A percentile compares a stretch with the other conserved stretches of the same genome.
Evolutionary conservation across 352 stramenopile species (phyloP).

Genomic region (Ophiocytium majus): DNA sequence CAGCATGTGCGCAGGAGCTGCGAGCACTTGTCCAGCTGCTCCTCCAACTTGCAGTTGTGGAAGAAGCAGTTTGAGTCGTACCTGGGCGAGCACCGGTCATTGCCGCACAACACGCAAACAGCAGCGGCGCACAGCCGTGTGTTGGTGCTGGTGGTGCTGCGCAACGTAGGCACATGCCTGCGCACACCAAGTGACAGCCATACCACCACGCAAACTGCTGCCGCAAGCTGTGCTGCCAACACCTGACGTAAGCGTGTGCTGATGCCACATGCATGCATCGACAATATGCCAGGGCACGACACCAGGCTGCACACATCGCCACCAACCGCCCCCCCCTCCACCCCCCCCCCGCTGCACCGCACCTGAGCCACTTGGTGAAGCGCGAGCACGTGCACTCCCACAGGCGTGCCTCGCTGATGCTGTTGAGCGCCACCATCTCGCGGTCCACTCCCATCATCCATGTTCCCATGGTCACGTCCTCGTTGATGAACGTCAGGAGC

Average conservation of each 20-base stretch:
- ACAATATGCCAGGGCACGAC: too few relatives aligned
- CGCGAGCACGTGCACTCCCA: slow-evolving; percentile 38
- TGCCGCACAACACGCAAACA: too few relatives aligned
- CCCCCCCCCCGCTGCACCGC: background rate
- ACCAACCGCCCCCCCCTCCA: slow-evolving; percentile 13
- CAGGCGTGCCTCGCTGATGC: slow-evolving; percentile 26
- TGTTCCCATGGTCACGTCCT: slow-evolving; percentile 45
- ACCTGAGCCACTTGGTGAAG: background rate
- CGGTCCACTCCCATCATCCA: slow-evolving; percentile 45
- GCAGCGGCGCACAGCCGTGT: too few relatives aligned
- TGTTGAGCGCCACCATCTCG: slow-evolving; percentile 43
- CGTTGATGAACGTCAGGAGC: slow-evolving; percentile 40
- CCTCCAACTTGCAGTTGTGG: slow-evolving; percentile 49
- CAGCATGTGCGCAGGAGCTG: slow-evolving; percentile 16
- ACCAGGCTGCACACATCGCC: too few relatives aligned
- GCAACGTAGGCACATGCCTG: too few relatives aligned
- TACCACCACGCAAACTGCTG: too few relatives aligned
- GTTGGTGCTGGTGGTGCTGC: too few relatives aligned
- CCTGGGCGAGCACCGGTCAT: background rate
- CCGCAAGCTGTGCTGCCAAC: too few relatives aligned
- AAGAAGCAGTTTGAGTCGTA: slow-evolving; percentile 32
- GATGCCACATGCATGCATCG: too few relatives aligned
- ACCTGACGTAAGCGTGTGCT: too few relatives aligned
- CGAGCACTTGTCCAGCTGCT: slow-evolving; percentile 37
- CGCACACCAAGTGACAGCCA: too few relatives aligned